These are phyloP conservation scores for Aspergillus fischeri DNA, from an alignment of 2,329 filamentous ascomycete species.

Conservation along the genomic window DNA sequence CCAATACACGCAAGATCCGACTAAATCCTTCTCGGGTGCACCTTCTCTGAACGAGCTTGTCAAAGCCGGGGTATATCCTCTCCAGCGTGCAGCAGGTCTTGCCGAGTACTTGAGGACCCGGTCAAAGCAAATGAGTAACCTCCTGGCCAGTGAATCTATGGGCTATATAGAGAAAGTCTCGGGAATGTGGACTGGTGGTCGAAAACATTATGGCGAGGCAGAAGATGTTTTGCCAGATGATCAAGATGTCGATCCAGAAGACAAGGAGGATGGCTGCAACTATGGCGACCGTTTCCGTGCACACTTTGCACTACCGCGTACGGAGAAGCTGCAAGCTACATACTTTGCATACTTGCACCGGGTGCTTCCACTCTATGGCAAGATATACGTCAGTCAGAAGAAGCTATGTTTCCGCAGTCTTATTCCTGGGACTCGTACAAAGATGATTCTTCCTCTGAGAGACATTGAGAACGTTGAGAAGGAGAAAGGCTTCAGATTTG, in stretches of 20 bases:
- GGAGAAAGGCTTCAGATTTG: constrained; percentile 89
- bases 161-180: constrained; percentile 96
- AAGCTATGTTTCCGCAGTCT: constrained; percentile 92
- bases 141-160: constrained; percentile 87
- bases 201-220: constrained; percentile 79
- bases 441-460: constrained; percentile 82
- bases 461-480: constrained; percentile 93
- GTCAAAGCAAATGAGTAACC: constrained; percentile 73
- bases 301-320: constrained; percentile 83
- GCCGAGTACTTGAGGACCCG: constrained; percentile 77
- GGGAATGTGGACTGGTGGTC: constrained; percentile 91
- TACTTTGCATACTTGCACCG: constrained; percentile 92
- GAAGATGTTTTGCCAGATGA: constrained; percentile 66
- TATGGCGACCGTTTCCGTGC: constrained; percentile 70
- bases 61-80: constrained; percentile 65
- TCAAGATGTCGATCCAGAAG: constrained; percentile 51
- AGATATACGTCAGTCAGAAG: constrained; percentile 86
- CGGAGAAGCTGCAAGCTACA: constrained; percentile 78
- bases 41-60: constrained; percentile 57
- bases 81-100: constrained; percentile 78
- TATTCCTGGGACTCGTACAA: constrained; percentile 82
- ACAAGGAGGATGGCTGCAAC: constrained; percentile 51
- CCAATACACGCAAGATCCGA: constrained; percentile 17
- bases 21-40: constrained; percentile 34
- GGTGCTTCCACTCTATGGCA: constrained; percentile 88